These are phyloP conservation scores for Pichia sp. DNA, from an alignment of 1,139 yeast species.

Conservation along the genomic window DNA sequence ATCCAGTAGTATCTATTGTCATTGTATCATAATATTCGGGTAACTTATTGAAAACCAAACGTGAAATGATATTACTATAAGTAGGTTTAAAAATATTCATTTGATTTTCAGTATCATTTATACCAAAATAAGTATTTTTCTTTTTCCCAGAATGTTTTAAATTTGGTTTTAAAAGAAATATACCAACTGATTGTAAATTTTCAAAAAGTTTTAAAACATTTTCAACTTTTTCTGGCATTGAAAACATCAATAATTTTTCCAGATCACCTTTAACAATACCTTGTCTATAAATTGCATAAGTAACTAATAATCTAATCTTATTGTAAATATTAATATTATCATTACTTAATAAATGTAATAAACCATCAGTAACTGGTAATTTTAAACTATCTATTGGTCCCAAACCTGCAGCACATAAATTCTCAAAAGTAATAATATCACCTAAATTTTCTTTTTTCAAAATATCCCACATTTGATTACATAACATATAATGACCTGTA, in stretches of 20 bases:
- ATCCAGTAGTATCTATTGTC: constrained; percentile 14
- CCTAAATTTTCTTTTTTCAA: constrained; percentile 21
- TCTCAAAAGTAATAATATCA: constrained; percentile 38
- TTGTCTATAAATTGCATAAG: constrained; percentile 77
- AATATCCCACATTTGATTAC: constrained; percentile 20
- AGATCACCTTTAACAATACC: constrained; percentile 77
- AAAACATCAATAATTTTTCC: constrained; percentile 61
- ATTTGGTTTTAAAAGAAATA: constrained; percentile 51
- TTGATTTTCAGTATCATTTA: constrained; percentile 39
- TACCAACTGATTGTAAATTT: constrained; percentile 45
- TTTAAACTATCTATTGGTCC: constrained; percentile 64
- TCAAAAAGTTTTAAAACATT: constrained; percentile 49
- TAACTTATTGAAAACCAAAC: constrained; percentile 23
- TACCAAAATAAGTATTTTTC: constrained; percentile 51
- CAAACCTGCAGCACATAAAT: constrained; percentile 39
- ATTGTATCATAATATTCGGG: constrained; percentile 24
- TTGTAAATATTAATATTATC: constrained; percentile 30
- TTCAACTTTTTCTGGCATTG: constrained; percentile 46
- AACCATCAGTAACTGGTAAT: constrained; percentile 50
- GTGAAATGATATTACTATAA: constrained; percentile 24
- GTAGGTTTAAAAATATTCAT: constrained; percentile 25
- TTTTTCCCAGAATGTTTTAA: constrained; percentile 32
- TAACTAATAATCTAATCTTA: constrained; percentile 68
- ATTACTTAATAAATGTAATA: constrained; percentile 46
- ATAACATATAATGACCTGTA: constrained; percentile 26